phyloP scores from a whole-genome alignment of 2,329 filamentous ascomycete genomes.

The Spiromastix sp. region DNA sequence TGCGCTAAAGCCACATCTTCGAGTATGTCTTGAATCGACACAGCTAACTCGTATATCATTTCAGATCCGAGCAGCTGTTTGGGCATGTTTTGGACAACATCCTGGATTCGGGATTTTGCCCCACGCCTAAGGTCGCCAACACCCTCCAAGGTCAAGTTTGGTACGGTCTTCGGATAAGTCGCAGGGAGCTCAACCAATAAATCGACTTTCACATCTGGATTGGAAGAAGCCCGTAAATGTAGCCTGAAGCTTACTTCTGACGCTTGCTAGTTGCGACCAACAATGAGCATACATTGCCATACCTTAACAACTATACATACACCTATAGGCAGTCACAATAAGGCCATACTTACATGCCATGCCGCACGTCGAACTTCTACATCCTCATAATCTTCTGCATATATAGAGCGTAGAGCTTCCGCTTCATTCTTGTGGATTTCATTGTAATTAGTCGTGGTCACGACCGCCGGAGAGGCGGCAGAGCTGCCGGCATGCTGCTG shows the following conservation, averaged over 20 bases:
- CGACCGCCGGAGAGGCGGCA: slow-evolving; percentile 21
- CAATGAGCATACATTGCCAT: slow-evolving; percentile 8
- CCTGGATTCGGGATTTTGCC: slow-evolving; percentile 59
- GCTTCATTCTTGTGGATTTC: slow-evolving; percentile 83
- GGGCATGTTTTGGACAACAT: slow-evolving; percentile 58
- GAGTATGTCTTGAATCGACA: slow-evolving; percentile 56
- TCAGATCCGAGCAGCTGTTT: slow-evolving; percentile 53
- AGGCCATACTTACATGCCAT: slow-evolving; percentile 62
- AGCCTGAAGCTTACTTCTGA: slow-evolving; percentile 74
- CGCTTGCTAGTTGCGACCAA: slow-evolving; percentile 48
- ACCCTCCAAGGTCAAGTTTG: slow-evolving; percentile 59
- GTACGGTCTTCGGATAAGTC: slow-evolving; percentile 79
- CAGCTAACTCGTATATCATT: slow-evolving; percentile 54
- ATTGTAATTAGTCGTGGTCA: slow-evolving; percentile 54
- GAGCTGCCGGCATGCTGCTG: slow-evolving; percentile 18
- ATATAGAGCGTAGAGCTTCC: slow-evolving; percentile 76
- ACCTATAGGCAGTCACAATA: slow-evolving; percentile 5
- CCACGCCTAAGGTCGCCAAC: slow-evolving; percentile 56
- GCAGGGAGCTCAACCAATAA: slow-evolving; percentile 75
- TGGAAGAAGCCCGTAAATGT: slow-evolving; percentile 60
- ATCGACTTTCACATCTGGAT: slow-evolving; percentile 59
- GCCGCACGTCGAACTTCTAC: slow-evolving; percentile 59
- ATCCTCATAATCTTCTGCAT: slow-evolving; percentile 75
- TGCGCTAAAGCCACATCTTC: slow-evolving; percentile 77
- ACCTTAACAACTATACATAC: slow-evolving; percentile 2